Base-by-base conservation (phyloP, 495 filamentous ascomycete genomes). In the Hypoxylon fuscum region DNA sequence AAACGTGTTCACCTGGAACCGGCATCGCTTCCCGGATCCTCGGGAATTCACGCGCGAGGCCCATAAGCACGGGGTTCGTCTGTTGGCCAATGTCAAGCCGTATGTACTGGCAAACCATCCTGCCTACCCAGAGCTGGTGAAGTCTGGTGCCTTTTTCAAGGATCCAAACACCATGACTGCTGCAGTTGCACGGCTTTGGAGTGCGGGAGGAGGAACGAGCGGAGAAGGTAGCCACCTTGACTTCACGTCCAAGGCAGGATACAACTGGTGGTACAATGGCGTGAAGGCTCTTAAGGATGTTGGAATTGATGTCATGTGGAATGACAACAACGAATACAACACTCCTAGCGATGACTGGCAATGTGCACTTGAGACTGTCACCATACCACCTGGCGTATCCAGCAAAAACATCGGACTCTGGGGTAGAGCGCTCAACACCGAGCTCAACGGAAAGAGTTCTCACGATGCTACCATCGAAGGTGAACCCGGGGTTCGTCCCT, bases 281-380 rank as follows among this genome's bases (percentile, higher is more conserved):
- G 81, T 87, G 9, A 78, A 83, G 53, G 80, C 75, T 38, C 77
- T 90, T 35, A 84, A 84, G 49, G 75, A 81, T 22, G 73, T 77
- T 15, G 87, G 87, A 14, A 85, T 90, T 53, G 87, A 90, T 58
- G 85, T 79, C 25, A 89, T 89, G 72, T 90, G 88, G 88, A 90
- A 88, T 60, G 88, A 90, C 71, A 90, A 90, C 72, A 89, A 89
- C 67, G 88, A 90, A 73, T 90, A 88, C 68, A 87, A 84, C 5
- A 78, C 87, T 2, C 85, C 86, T 0, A 77, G 81, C 64, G 88
- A 90, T 50, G 78, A 83, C 49, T 90, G 87, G 86, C 70, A 80
- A 49, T 76, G 83, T 35, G 82, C 83, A 0, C 77, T 89, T 5
- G 77, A 83, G 17, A 68, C 72, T 10, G 54, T 68, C n/a, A 65